Conservation (phyloP, 1,284 basidiomycete species). For the Cryptococcus jaspeensis region DNA sequence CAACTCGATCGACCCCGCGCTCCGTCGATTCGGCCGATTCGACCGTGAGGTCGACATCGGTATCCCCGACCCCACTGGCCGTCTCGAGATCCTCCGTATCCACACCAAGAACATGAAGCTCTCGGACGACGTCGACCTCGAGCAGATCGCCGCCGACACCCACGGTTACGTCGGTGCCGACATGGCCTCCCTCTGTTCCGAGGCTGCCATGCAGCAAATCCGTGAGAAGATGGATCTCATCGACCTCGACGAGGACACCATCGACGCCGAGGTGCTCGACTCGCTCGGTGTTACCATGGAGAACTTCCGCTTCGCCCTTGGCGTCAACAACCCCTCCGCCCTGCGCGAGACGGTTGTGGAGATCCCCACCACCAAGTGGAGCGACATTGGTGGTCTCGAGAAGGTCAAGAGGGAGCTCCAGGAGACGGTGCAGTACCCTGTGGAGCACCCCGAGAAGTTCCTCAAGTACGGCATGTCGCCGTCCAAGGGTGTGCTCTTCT, state of each 20-base stretch:
- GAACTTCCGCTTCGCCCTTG: conserved; percentile 91
- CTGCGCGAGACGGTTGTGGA: conserved; percentile 95
- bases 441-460: conserved; percentile 99
- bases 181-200: conserved; percentile 91
- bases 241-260: conserved; percentile 89
- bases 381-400: conserved; percentile 95
- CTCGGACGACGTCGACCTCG: conserved; percentile 94
- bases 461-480: conserved; percentile 99
- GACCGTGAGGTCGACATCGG: conserved; percentile 99
- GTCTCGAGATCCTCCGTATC: conserved; percentile 96
- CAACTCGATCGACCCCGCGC: conserved; percentile 97
- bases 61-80: conserved; percentile 97
- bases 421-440: conserved; percentile 99
- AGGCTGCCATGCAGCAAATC: conserved; percentile 98
- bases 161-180: conserved; percentile 99
- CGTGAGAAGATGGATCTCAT: conserved; percentile 98
- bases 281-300: conserved; percentile 96
- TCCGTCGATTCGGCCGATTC: conserved; percentile 97
- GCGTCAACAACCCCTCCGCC: conserved; percentile 92
- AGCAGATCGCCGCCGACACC: conserved; percentile 98
- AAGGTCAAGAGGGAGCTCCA: conserved; percentile 99
- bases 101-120: conserved; percentile 99
- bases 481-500: conserved; percentile 96
- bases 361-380: conserved; percentile 94
- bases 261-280: conserved; percentile 95